Evolutionary conservation across 2,329 filamentous ascomycete genomes (phyloP), one percentile per base, ranked within the genome.

Genomic region (Pestalotiopsis sp.): DNA sequence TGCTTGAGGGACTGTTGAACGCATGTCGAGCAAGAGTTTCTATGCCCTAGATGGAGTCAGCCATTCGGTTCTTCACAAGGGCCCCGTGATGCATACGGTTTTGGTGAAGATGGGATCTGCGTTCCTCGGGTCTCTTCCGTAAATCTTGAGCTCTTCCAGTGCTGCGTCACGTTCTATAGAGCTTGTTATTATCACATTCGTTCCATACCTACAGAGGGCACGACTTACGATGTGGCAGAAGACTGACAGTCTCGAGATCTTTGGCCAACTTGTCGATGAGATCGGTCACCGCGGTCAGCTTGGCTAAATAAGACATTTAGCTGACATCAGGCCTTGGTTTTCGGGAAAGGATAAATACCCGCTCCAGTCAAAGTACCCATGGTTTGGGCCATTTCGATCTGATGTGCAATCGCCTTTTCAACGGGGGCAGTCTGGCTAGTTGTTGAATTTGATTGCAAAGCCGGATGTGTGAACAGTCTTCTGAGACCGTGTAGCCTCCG

Each of bases 91-190:
- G 72, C 84, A 72, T 85, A 92, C 94, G 80, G 91, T 84, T 79
- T 88, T 87, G n/a, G 92, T 92, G 80, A 96, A 98, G 68, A 98
- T 95, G 1, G 93, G 92, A 68, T 92, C 92, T 36, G 94, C 90
- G 79, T 93, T 86, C 38, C 82, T 83, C 7, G 91, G 88, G 74
- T 92, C 90, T 69, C 94, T 90, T 6, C 94, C 92, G 75, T 93
- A 88, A 39, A 95, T 84, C 80, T 97, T 97, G 63, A 98, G 84
- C 73, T 94, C 82, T 72, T 91, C 89, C 3, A 92, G 79, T 13
- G 84, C 83, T 11, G 85, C 80, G 73, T 89, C 87, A 70, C 90
- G 87, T 76, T 93, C 92, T 94, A 71, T 17, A 63, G 38, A 39
- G 59, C 49, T 25, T 63, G 73, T 45, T 72, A 64, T 61, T 63